Conservation (phyloP, 164 flowering plant species). For the Vitis amurensis region DNA sequence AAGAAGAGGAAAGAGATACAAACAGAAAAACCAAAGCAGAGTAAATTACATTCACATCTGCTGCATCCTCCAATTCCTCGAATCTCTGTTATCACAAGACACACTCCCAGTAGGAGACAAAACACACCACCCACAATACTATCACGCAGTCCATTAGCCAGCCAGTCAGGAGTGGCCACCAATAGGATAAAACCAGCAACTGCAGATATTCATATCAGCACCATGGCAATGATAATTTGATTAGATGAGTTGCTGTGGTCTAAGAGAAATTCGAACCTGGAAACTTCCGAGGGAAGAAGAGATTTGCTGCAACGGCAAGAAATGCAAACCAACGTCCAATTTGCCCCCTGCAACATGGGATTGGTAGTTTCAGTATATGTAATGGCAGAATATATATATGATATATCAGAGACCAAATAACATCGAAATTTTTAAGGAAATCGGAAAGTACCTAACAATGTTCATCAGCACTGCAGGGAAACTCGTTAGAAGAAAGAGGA, state of each 20-base stretch:
- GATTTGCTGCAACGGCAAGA: constrained; percentile 39
- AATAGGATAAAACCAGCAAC: constrained; percentile 43
- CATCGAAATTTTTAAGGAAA: neutral
- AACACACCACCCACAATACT: constrained; percentile 28
- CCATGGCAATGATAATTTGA: neutral
- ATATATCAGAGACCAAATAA: neutral
- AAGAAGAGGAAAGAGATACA: constrained; percentile 27
- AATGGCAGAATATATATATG: neutral
- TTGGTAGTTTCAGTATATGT: neutral
- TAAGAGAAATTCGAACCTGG: constrained; percentile 31
- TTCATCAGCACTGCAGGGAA: constrained; percentile 39
- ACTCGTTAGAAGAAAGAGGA: constrained; percentile 33
- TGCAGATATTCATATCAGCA: constrained; percentile 19
- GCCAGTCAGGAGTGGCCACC: constrained; percentile 38
- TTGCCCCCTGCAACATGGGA: constrained; percentile 39
- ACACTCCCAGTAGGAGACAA: constrained; percentile 32
- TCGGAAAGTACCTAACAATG: constrained; percentile 29
- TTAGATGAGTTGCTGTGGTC: neutral
- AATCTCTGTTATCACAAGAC: constrained; percentile 24
- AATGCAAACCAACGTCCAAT: constrained; percentile 54
- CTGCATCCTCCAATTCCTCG: constrained; percentile 18
- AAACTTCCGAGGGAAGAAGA: constrained; percentile 30
- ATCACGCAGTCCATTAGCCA: constrained; percentile 34
- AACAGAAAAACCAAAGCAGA: constrained; percentile 19
- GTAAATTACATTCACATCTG: constrained; percentile 11